Conservation (phyloP, 2,329 filamentous ascomycete species). For the Tolypocladium pustulatum region DNA sequence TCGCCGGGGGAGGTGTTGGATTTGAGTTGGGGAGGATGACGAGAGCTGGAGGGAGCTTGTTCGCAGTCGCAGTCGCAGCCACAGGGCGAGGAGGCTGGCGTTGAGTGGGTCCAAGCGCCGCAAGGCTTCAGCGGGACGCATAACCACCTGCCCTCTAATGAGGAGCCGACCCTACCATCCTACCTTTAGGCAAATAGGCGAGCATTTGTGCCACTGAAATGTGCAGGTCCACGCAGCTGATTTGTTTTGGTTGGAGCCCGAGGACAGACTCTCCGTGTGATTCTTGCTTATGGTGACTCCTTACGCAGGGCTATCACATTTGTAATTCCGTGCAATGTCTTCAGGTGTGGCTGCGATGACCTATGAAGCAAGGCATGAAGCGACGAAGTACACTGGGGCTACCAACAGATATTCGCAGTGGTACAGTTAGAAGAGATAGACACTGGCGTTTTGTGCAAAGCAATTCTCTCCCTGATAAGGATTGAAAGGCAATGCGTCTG, state of each 20-base stretch:
- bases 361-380: background rate
- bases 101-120: slow-evolving; percentile 9
- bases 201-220: background rate
- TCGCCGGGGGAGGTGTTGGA: background rate
- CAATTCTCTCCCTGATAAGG: background rate
- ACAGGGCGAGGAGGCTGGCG: slow-evolving; percentile 11
- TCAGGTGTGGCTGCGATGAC: background rate
- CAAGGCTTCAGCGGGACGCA: slow-evolving; percentile 22
- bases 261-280: background rate
- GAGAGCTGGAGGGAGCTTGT: slow-evolving; percentile 2
- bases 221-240: background rate
- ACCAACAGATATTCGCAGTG: background rate
- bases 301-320: background rate
- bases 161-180: background rate
- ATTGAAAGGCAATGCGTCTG: background rate
- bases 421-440: background rate
- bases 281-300: background rate
- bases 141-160: background rate
- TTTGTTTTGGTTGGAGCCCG: background rate
- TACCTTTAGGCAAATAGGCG: too few relatives aligned
- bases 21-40: background rate
- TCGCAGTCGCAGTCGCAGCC: background rate
- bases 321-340: background rate
- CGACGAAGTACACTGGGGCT: background rate
- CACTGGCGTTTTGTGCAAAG: background rate